Conservation (phyloP, 495 filamentous ascomycete genomes). For the Talaromyces ruber region DNA sequence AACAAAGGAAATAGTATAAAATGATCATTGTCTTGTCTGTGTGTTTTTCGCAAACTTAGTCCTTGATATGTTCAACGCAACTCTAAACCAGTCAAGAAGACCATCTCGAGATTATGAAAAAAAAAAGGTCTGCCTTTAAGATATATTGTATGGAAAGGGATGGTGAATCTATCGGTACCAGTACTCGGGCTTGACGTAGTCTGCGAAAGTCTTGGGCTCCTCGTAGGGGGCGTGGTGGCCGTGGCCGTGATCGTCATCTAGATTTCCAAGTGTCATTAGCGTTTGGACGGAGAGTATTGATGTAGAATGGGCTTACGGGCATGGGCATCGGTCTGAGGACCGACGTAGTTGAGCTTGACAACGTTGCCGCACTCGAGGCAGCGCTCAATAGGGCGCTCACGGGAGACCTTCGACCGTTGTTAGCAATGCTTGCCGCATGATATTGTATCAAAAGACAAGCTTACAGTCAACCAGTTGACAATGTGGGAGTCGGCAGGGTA, state of each 20-base stretch:
- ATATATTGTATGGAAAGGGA: background rate
- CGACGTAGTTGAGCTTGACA: constrained; percentile 95
- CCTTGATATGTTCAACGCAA: background rate
- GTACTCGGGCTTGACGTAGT: constrained; percentile 91
- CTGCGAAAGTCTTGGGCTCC: constrained; percentile 87
- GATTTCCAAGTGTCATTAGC: constrained; percentile 10
- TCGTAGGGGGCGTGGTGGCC: constrained; percentile 48
- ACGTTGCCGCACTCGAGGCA: constrained; percentile 94
- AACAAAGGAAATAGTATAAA: background rate
- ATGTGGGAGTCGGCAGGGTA: constrained; percentile 84
- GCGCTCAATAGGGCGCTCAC: constrained; percentile 82
- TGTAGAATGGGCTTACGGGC: constrained; percentile 27
- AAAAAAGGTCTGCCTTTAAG: background rate
- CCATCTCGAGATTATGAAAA: background rate
- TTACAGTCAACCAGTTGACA: constrained; percentile 82
- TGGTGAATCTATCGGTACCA: constrained; percentile 51
- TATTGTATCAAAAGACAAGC: constrained; percentile 15
- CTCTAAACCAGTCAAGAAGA: background rate
- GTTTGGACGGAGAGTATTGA: background rate
- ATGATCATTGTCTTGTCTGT: background rate
- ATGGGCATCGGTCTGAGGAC: constrained; percentile 63
- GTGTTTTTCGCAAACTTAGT: background rate
- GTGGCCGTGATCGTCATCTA: constrained; percentile 41
- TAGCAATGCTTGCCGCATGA: background rate
- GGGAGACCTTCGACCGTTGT: constrained; percentile 54